phyloP scores from a whole-genome alignment of 805 yeast species.

The Schwanniomyces vanrijiae region DNA sequence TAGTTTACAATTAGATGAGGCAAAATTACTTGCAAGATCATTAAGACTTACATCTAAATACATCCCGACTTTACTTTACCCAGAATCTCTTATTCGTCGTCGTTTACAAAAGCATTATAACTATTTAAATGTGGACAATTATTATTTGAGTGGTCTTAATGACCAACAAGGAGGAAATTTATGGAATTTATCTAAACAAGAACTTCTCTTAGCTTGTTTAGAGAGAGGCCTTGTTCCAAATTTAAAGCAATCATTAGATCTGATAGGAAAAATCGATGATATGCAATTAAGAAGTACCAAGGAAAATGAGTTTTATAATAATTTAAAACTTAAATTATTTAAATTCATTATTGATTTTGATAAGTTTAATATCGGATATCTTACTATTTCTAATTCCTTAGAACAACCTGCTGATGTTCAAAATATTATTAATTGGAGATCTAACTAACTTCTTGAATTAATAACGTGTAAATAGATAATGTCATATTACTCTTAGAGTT shows the following conservation, averaged over 20 bases:
- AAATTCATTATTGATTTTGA: slow-evolving; percentile 42
- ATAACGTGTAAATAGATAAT: not conserved
- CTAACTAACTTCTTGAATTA: too few species aligned
- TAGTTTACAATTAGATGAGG: slow-evolving; percentile 39
- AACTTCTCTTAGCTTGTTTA: slow-evolving; percentile 52
- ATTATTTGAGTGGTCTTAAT: slow-evolving; percentile 37
- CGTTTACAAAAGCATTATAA: slow-evolving; percentile 39
- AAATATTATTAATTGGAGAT: slow-evolving; percentile 1
- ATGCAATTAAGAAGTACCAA: slow-evolving; percentile 11
- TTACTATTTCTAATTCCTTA: slow-evolving; percentile 27
- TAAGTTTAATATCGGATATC: slow-evolving; percentile 37
- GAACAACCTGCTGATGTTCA: slow-evolving; percentile 1
- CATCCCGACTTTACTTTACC: slow-evolving; percentile 38
- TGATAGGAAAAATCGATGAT: slow-evolving; percentile 21
- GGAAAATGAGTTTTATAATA: slow-evolving; percentile 19
- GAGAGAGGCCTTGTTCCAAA: slow-evolving; percentile 53
- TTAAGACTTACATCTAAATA: slow-evolving; percentile 41
- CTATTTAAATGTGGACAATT: slow-evolving; percentile 54
- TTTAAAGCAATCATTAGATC: slow-evolving; percentile 19
- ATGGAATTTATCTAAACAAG: slow-evolving; percentile 47
- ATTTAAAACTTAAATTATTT: slow-evolving; percentile 36
- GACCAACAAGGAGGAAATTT: slow-evolving; percentile 34
- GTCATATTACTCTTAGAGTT: too few species aligned
- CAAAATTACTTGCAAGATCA: slow-evolving; percentile 32
- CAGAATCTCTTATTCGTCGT: slow-evolving; percentile 35